A percentile compares a stretch with the other conserved stretches of the same genome.
These are phyloP conservation scores for Penicillium freii DNA, from an alignment of 2,329 filamentous ascomycete species.

Conservation along the genomic window DNA sequence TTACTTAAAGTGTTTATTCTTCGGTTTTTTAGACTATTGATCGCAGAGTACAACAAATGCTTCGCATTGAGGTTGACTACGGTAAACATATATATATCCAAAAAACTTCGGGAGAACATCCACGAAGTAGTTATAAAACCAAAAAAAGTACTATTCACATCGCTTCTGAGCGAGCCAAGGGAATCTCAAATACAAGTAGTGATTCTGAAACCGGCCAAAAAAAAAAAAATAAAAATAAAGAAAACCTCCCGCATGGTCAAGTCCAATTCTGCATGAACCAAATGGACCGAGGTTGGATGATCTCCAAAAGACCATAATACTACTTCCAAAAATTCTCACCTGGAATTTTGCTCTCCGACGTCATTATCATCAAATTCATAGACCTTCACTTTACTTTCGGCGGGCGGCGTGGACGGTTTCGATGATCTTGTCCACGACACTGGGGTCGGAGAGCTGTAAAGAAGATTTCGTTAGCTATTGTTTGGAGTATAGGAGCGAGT, in stretches of 20 bases:
- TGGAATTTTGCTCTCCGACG: constrained; percentile 16
- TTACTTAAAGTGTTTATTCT: neutral
- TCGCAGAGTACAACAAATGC: neutral
- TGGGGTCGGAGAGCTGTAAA: constrained; percentile 77
- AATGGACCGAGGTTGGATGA: neutral
- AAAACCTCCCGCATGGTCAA: constrained; percentile 4
- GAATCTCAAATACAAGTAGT: constrained; percentile 26
- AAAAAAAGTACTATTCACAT: constrained; percentile 21
- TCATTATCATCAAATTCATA: constrained; percentile 25
- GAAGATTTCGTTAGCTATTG: constrained; percentile 7
- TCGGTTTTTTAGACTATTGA: neutral
- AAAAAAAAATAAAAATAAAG: neutral
- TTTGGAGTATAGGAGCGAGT: neutral
- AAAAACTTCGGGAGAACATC: neutral
- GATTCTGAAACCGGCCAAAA: constrained; percentile 8
- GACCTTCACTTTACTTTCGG: constrained; percentile 31
- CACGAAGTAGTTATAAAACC: neutral
- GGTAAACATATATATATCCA: neutral
- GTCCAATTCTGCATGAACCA: neutral
- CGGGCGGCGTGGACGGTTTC: constrained; percentile 63
- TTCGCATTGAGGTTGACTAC: neutral
- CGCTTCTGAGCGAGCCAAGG: constrained; percentile 19
- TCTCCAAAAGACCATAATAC: neutral
- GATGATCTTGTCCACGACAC: constrained; percentile 87
- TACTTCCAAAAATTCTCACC: neutral